Percentiles rank a stretch among this genome's conserved stretches.
phyloP scores from a whole-genome alignment of 1,139 yeast genomes.

The Candida labiduridarum region DNA sequence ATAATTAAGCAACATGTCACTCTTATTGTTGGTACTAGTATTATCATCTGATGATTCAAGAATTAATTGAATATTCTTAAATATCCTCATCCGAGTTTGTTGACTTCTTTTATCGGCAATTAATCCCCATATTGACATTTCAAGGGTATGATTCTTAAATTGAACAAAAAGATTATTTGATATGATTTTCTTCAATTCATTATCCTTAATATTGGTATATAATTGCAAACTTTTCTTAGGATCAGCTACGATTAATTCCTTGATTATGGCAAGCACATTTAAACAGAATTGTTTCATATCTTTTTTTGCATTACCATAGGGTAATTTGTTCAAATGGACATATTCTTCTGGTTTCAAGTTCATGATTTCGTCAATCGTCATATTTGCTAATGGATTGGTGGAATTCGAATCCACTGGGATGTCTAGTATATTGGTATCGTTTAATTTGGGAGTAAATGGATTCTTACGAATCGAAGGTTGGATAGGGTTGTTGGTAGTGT shows the following conservation, averaged over 20 bases:
- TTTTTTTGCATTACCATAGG: slow-evolving; percentile 27
- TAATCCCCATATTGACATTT: slow-evolving; percentile 31
- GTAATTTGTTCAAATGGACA: slow-evolving; percentile 28
- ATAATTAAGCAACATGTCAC: slow-evolving; percentile 27
- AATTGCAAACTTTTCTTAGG: slow-evolving; percentile 23
- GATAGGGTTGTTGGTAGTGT: background rate
- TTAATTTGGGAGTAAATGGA: slow-evolving; percentile 8
- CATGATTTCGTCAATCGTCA: slow-evolving; percentile 29
- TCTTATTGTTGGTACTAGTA: slow-evolving; percentile 12
- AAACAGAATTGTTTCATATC: slow-evolving; percentile 30
- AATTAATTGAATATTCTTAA: slow-evolving; percentile 24
- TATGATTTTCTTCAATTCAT: background rate
- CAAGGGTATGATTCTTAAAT: slow-evolving; percentile 24
- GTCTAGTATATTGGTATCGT: slow-evolving; percentile 1
- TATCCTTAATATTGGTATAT: slow-evolving; percentile 5
- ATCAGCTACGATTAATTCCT: slow-evolving; percentile 29
- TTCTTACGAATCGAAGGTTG: slow-evolving; percentile 9
- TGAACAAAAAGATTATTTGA: slow-evolving; percentile 11
- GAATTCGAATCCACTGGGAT: slow-evolving; percentile 28
- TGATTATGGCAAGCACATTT: slow-evolving; percentile 31
- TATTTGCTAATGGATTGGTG: slow-evolving; percentile 38
- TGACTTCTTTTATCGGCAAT: slow-evolving; percentile 26
- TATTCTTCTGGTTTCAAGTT: slow-evolving; percentile 25
- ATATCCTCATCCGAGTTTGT: slow-evolving; percentile 21
- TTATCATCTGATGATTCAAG: slow-evolving; percentile 17